Percentiles rank a stretch among this genome's conserved stretches.
Conservation (phyloP, 2,329 filamentous ascomycete species). For the Talaromyces sp. region DNA sequence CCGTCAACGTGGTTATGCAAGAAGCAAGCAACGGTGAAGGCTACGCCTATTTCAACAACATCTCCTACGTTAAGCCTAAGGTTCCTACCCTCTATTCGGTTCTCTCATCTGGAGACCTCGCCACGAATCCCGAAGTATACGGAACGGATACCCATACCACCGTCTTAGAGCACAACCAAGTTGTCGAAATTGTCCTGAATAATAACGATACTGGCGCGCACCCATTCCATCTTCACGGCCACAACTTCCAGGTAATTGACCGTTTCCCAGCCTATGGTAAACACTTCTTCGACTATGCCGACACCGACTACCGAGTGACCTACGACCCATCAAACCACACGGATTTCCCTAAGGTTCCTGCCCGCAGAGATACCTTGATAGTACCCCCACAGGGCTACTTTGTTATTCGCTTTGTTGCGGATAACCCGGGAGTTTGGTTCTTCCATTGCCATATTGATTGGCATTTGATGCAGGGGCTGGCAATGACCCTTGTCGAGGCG, state of each 20-base stretch:
- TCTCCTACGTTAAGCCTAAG: conserved; percentile 24
- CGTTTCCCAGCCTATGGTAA: conserved; percentile 60
- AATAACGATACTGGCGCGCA: conserved; percentile 47
- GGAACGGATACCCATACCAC: conserved; percentile 61
- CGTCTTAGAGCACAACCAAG: conserved; percentile 40
- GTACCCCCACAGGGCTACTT: conserved; percentile 68
- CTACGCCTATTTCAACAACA: conserved; percentile 42
- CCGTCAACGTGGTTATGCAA: conserved; percentile 68
- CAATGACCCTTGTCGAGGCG: conserved; percentile 66
- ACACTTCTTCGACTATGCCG: conserved; percentile 55
- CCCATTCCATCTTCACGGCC: conserved; percentile 56
- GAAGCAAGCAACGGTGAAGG: conserved; percentile 67
- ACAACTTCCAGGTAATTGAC: conserved; percentile 69
- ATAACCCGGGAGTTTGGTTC: conserved; percentile 62
- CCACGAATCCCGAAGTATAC: conserved; percentile 63
- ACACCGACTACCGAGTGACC: neutral
- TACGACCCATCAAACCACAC: neutral
- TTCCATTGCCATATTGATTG: conserved; percentile 84
- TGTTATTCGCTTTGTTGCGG: conserved; percentile 57
- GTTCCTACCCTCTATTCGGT: conserved; percentile 30
- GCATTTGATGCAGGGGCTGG: conserved; percentile 69
- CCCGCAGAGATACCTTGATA: conserved; percentile 69
- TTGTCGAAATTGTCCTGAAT: conserved; percentile 49
- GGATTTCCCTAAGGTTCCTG: conserved; percentile 57
- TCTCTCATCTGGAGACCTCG: conserved; percentile 44